Base-by-base conservation (phyloP, 768 basidiomycete genomes). In the Boletellus ananiceps region DNA sequence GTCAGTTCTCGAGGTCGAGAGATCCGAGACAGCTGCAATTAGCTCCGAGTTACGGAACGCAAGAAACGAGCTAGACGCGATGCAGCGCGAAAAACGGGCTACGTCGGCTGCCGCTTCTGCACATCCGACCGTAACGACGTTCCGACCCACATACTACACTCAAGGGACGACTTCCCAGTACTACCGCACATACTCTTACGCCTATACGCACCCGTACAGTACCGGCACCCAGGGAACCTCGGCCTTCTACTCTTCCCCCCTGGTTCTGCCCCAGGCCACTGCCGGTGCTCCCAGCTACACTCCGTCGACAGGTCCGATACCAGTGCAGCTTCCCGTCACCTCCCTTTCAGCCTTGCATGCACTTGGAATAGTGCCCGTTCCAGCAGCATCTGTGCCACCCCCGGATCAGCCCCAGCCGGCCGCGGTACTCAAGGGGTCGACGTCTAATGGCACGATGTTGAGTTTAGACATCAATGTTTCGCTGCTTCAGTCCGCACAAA, bases 391-490 rank as follows among this genome's bases (percentile, higher is more conserved):
- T 14, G 59, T 84, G 19, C 74, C 77, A 19, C 58, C 74, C 13
- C 69, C 78, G 38, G 79, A 75, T 19, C 80, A 83, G 54, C 74
- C 80, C 15, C 84, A 81, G 57, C 84, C 87, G 0, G 76, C 84
- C n/a, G 88, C 86, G n/a, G 78, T 91, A 14, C 71, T 90, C 43
- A 78, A 83, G 34, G 83, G 86, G 25, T 83, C 84, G 1, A 81
- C 82, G 3, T 77, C 81, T 7, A 82, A 87, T 58, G 87, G 87
- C 12, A 76, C 79, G 16, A 81, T 84, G 74, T 66, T 89, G 50
- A 85, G 77, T 61, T 69, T 92, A 46, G 88, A 91, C 54, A 86
- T 92, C 61, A 89, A 90, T 52, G 80, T 89, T 25, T 81, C 82
- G 14, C 66, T 83, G 16, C 71, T 92, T 47, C 84, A 88, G 64